Percentiles rank a stretch among this genome's conserved stretches.
These are phyloP conservation scores for Fusarium neocosmosporiellum DNA, from an alignment of 2,329 filamentous ascomycete species.

Conservation along the genomic window DNA sequence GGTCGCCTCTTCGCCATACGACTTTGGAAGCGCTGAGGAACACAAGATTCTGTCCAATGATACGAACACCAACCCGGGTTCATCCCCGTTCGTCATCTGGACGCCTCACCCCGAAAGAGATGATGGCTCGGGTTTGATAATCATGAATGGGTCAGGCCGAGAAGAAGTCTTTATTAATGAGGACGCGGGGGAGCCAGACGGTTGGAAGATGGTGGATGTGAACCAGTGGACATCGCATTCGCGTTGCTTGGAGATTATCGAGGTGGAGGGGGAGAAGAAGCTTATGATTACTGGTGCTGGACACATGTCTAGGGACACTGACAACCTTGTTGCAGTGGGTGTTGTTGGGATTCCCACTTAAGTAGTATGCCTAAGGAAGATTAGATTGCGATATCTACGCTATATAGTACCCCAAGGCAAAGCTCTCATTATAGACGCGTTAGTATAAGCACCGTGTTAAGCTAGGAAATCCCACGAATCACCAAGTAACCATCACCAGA, in stretches of 20 bases:
- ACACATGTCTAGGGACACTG: not conserved
- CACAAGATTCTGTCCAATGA: not conserved
- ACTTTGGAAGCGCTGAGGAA: not conserved
- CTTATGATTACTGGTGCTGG: not conserved
- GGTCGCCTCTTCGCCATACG: not conserved
- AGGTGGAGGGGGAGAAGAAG: not conserved
- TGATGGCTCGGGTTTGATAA: not conserved
- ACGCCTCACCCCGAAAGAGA: not conserved
- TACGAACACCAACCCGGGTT: not conserved
- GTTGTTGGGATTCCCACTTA: not conserved
- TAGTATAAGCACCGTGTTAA: too few relatives aligned
- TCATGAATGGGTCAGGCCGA: not conserved
- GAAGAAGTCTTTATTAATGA: not conserved
- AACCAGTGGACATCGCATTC: not conserved
- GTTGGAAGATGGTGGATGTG: not conserved
- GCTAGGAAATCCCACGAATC: too few relatives aligned
- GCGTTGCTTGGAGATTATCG: not conserved
- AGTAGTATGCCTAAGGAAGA: not conserved
- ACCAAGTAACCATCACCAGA: not conserved
- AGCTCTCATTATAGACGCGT: too few relatives aligned
- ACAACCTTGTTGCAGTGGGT: not conserved
- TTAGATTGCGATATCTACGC: not conserved
- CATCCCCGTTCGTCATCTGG: not conserved
- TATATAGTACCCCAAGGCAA: too few relatives aligned
- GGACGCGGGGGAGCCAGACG: not conserved